Conservation (phyloP, 768 basidiomycete genomes). For the Myochromella boudieri region DNA sequence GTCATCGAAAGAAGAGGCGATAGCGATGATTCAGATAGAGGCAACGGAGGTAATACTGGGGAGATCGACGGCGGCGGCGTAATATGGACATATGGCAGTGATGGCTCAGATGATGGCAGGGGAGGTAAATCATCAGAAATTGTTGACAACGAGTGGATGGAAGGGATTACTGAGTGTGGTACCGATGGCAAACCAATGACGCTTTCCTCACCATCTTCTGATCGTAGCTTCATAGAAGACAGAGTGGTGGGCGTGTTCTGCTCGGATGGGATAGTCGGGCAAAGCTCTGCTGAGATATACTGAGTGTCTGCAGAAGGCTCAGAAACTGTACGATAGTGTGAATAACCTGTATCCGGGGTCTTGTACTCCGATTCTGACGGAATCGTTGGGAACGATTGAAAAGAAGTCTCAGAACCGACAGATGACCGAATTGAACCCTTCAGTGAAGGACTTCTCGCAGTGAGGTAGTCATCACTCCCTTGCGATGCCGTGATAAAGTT, state of each 20-base stretch:
- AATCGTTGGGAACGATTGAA: conserved; percentile 58
- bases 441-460: conserved; percentile 39
- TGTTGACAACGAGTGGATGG: conserved; percentile 14
- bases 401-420: conserved; percentile 42
- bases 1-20: conserved; percentile 10
- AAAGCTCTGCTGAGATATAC: conserved; percentile 49
- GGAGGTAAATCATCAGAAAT: conserved; percentile 15
- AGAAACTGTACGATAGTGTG: conserved; percentile 29
- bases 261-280: conserved; percentile 45
- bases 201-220: conserved; percentile 29
- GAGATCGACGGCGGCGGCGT: conserved; percentile 24
- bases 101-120: conserved; percentile 14
- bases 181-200: conserved; percentile 15
- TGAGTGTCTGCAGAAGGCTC: conserved; percentile 32
- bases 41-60: conserved; percentile 25
- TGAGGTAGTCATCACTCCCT: conserved; percentile 53
- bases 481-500: conserved; percentile 45
- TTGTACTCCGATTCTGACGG: conserved; percentile 47
- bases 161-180: conserved; percentile 13
- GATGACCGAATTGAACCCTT: conserved; percentile 51
- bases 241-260: conserved; percentile 39
- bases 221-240: conserved; percentile 30
- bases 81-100: conserved; percentile 19
- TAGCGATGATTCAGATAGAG: conserved; percentile 19
- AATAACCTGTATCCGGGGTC: conserved; percentile 29